phyloP scores from a whole-genome alignment of 306 rosid species.

The Vachellia collinsii region DNA sequence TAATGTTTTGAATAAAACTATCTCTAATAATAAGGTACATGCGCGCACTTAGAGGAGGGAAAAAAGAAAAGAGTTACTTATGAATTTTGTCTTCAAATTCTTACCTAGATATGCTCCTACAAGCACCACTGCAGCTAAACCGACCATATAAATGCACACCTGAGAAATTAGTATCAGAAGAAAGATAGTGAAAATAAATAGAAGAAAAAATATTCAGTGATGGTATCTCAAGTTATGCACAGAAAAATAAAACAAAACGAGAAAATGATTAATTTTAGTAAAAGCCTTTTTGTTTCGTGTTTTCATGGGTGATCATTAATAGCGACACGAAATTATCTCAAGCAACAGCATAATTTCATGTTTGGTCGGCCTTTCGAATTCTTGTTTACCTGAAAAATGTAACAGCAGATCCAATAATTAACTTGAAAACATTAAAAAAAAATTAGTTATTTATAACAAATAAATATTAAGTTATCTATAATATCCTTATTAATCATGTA shows the following conservation, averaged over 20 bases:
- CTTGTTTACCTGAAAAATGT: too few relatives aligned
- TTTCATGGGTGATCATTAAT: neutral
- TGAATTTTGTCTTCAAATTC: constrained; percentile 30
- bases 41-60: too few relatives aligned
- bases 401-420: too few relatives aligned
- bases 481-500: too few relatives aligned
- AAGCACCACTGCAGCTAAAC: constrained; percentile 66
- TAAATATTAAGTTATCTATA: too few relatives aligned
- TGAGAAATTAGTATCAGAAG: constrained; percentile 48
- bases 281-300: too few relatives aligned
- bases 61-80: neutral
- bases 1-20: too few relatives aligned
- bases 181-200: neutral
- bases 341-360: neutral
- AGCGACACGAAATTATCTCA: neutral
- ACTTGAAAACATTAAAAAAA: too few relatives aligned
- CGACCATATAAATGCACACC: constrained; percentile 72
- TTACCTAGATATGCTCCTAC: constrained; percentile 89
- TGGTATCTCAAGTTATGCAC: neutral
- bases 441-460: too few relatives aligned
- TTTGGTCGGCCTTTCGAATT: too few relatives aligned
- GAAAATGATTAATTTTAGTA: neutral
- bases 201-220: neutral
- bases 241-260: neutral
- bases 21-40: too few relatives aligned